Evolutionary conservation across 257 asterid genomes (phyloP), one percentile per base, ranked within the genome.

Genomic region (Echium plantagineum): DNA sequence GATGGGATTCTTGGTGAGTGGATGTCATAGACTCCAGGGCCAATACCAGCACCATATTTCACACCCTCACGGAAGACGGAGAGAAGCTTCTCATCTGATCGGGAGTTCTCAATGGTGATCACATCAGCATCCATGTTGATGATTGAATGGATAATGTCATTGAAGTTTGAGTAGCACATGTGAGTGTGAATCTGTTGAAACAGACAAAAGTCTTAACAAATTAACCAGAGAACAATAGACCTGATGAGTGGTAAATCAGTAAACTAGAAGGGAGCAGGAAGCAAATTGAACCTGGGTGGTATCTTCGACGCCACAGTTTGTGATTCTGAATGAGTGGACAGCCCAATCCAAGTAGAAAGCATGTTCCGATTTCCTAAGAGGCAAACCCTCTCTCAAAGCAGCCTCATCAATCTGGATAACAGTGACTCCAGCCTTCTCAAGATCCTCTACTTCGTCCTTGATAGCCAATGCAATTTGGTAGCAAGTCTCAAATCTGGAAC

Each of bases 161-260:
- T 90, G 93, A 90, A 90, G 95, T 87, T 90, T 71, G 97, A 87
- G 85, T 90, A 90, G 85, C 98, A 87, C 98, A 90, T 90, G 87
- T 90, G 98, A 62, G 97, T 90, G 82, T 90, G 98, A 77, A 90
- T 85, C 97, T 86, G 86, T 58, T 30, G 17, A 7, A 49, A 19
- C 4, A 1, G 63, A 59, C 13, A 3, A n/a, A 31, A 17, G 49
- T n/a, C 2, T 30, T 9, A 19, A 19, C 10, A 51, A 35, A 63
- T 46, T 56, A 56, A 2, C 22, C 18, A 21, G 24, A 55, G 59
- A 38, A 10, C 20, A 18, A 19, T 6, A 42, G 9, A 65, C 5
- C 56, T 46, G 61, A 42, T 28, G 49, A 54, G n/a, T 24, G 10
- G 15, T 19, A 18, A 59, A 18, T 16, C 1, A 12, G 13, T 7